Evolutionary conservation across 371 early-diverging fungal genomes (phyloP).

Genomic region (Lichtheimia hyalospora): DNA sequence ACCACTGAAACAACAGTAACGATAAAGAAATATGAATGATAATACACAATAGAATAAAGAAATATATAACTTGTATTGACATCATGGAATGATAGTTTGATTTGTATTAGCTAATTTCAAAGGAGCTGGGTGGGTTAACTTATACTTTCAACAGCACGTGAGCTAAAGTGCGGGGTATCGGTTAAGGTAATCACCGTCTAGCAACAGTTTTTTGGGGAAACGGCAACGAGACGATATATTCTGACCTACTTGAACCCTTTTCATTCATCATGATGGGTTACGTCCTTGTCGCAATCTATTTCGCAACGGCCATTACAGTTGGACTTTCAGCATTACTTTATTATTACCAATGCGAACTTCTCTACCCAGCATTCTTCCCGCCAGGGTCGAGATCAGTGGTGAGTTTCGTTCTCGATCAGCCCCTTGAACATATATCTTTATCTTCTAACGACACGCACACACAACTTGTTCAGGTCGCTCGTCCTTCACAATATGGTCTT

Average conservation of each 20-base stretch:
- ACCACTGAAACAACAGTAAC: too few relatives aligned
- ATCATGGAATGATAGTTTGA: too few relatives aligned
- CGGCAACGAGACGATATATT: too few relatives aligned
- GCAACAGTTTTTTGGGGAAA: too few relatives aligned
- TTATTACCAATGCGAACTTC: slow-evolving; percentile 56
- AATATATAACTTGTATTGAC: too few relatives aligned
- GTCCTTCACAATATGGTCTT: slow-evolving; percentile 73
- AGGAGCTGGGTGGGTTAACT: too few relatives aligned
- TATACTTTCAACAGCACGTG: too few relatives aligned
- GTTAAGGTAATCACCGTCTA: too few relatives aligned
- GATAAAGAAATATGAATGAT: too few relatives aligned
- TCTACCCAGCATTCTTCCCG: slow-evolving; percentile 47
- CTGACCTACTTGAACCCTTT: background rate
- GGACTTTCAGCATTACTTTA: slow-evolving; percentile 64
- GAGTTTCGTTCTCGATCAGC: slow-evolving; percentile 17
- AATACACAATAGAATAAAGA: too few relatives aligned
- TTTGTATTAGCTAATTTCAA: too few relatives aligned
- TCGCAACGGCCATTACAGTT: slow-evolving; percentile 23
- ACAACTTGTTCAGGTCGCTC: slow-evolving; percentile 52
- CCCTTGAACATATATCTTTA: background rate
- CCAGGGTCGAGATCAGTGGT: slow-evolving; percentile 38
- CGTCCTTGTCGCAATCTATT: slow-evolving; percentile 13
- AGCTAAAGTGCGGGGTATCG: too few relatives aligned
- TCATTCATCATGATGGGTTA: slow-evolving; percentile 11
- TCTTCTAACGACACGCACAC: background rate